Conservation (phyloP, 2,329 filamentous ascomycete genomes). For the Colletotrichum cereale region DNA sequence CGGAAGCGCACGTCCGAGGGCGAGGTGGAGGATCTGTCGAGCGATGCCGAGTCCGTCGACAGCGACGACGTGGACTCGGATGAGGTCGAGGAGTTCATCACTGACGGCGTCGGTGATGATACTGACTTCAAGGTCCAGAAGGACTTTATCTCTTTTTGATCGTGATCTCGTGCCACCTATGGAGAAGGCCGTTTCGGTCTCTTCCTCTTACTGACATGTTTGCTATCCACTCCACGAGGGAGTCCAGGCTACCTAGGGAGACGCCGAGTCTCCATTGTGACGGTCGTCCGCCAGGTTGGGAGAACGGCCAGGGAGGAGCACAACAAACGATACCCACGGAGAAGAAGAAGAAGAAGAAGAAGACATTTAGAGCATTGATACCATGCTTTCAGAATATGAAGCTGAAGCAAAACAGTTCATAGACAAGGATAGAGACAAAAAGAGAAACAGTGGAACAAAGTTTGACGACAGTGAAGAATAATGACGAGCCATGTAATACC, state of each 20-base stretch:
- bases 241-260: conserved; percentile 13
- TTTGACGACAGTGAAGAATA: background rate
- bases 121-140: conserved; percentile 68
- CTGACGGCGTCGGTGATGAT: conserved; percentile 65
- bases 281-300: conserved; percentile 11
- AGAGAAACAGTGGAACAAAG: conserved; percentile 9
- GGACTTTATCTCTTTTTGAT: conserved; percentile 67
- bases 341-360: conserved; percentile 8
- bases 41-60: conserved; percentile 79
- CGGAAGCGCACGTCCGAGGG: conserved; percentile 72
- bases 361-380: conserved; percentile 27
- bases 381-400: conserved; percentile 10
- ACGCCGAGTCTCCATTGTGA: background rate
- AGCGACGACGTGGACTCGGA: conserved; percentile 87
- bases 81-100: conserved; percentile 75
- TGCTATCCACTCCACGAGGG: conserved; percentile 34
- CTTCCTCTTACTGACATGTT: conserved; percentile 36
- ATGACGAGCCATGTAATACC: background rate
- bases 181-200: conserved; percentile 15
- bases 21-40: conserved; percentile 78
- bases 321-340: conserved; percentile 31
- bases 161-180: conserved; percentile 34
- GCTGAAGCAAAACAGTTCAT: conserved; percentile 28
- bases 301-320: conserved; percentile 12
- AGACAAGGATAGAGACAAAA: conserved; percentile 29